phyloP scores from a whole-genome alignment of 805 yeast species.

The Cyberlindnera mycetangii region DNA sequence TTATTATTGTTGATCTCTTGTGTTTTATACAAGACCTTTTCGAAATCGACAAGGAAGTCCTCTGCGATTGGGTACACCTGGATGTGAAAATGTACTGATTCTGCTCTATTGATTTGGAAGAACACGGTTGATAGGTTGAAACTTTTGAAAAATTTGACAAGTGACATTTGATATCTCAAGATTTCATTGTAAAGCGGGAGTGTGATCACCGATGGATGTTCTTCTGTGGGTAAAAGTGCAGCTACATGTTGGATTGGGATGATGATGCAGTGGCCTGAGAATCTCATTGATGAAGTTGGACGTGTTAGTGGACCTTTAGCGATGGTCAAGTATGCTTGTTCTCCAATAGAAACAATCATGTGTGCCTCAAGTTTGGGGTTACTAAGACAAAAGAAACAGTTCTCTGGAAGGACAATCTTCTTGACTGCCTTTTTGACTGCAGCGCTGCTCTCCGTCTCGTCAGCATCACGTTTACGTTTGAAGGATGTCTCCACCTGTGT shows the following conservation, averaged over 20 bases:
- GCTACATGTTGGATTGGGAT: constrained; percentile 78
- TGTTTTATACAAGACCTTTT: constrained; percentile 43
- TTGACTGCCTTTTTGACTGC: constrained; percentile 11
- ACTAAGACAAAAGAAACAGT: constrained; percentile 81
- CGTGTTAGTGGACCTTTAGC: constrained; percentile 84
- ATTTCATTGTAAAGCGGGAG: constrained; percentile 44
- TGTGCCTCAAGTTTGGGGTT: constrained; percentile 76
- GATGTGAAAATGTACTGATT: constrained; percentile 71
- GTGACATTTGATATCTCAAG: constrained; percentile 41
- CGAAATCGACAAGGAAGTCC: constrained; percentile 41
- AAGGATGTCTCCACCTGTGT: constrained; percentile 11
- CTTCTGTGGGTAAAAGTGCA: constrained; percentile 30
- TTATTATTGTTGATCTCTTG: constrained; percentile 45
- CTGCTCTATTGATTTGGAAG: constrained; percentile 64
- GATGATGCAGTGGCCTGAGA: constrained; percentile 80
- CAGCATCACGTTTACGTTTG: constrained; percentile 10
- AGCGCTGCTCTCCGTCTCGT: constrained; percentile 7
- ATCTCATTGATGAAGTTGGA: constrained; percentile 44
- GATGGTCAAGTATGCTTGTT: constrained; percentile 61
- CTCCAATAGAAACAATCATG: constrained; percentile 75
- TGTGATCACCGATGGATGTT: constrained; percentile 22
- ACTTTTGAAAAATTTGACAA: constrained; percentile 44
- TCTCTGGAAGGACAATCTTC: constrained; percentile 49
- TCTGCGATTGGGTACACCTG: constrained; percentile 73
- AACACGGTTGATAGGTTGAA: constrained; percentile 51